Percentiles rank a stretch among this genome's conserved stretches.
Conservation (phyloP, 2,329 filamentous ascomycete species). For the Peltaster fructicola region DNA sequence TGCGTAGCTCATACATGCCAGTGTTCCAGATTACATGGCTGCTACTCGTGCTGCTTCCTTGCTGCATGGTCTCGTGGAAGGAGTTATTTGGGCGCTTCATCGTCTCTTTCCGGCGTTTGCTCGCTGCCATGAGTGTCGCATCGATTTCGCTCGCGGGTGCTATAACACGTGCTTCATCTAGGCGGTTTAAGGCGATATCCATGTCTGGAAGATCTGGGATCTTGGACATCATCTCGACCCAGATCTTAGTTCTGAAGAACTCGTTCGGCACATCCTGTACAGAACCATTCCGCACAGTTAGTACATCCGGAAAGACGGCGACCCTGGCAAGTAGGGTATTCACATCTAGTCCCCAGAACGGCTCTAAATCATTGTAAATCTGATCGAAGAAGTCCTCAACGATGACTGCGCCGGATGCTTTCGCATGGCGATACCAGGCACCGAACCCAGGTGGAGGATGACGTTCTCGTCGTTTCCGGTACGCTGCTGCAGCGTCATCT, state of each 20-base stretch:
- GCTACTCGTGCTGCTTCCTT: too few species aligned
- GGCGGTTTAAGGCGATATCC: conserved; percentile 39
- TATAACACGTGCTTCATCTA: conserved; percentile 38
- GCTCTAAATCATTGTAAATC: conserved; percentile 28
- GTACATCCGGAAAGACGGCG: conserved; percentile 18
- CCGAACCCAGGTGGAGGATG: conserved; percentile 31
- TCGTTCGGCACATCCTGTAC: conserved; percentile 9
- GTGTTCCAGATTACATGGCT: too few species aligned
- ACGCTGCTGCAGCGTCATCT: conserved; percentile 10
- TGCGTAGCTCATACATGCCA: too few species aligned
- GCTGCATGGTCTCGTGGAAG: too few species aligned
- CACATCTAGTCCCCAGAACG: conserved; percentile 32
- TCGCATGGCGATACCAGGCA: conserved; percentile 26
- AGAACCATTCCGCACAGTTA: conserved; percentile 21
- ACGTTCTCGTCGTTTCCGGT: conserved; percentile 23
- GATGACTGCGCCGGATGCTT: conserved; percentile 20
- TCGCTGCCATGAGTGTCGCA: conserved; percentile 33
- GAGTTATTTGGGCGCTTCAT: too few species aligned
- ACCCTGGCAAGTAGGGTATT: too few species aligned
- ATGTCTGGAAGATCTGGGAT: conserved; percentile 35
- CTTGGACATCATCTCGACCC: conserved; percentile 19
- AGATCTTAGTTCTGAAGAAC: conserved; percentile 7
- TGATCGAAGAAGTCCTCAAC: conserved; percentile 32
- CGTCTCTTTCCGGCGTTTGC: too few species aligned
- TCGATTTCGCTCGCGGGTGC: conserved; percentile 39